Conservation (phyloP, 306 rosid species). For the Castanea crenata region DNA sequence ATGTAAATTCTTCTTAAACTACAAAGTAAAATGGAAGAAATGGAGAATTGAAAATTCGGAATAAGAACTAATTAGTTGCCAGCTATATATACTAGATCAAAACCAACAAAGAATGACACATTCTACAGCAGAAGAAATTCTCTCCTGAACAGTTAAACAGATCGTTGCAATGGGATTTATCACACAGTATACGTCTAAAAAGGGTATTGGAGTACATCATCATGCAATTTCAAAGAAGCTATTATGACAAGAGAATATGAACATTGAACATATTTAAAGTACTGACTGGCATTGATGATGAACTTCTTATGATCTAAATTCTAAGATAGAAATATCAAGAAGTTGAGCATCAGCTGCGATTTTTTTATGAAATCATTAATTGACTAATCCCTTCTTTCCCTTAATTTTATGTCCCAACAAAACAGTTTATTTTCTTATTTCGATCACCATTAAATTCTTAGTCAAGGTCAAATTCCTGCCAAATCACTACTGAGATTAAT, state of each 20-base stretch:
- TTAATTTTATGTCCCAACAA: background rate
- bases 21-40: conserved; percentile 4
- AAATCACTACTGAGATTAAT: background rate
- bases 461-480: background rate
- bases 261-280: background rate
- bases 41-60: background rate
- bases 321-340: too few relatives aligned
- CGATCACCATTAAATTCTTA: background rate
- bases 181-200: background rate
- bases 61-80: background rate
- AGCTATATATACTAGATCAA: background rate
- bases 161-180: background rate
- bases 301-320: background rate
- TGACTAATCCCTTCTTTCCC: background rate
- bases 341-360: too few relatives aligned
- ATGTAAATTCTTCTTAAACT: conserved; percentile 5
- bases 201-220: background rate
- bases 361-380: background rate
- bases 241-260: background rate
- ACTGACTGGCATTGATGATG: background rate
- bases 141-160: background rate
- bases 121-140: background rate
- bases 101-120: background rate
- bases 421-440: background rate
- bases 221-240: background rate